Conservation (phyloP, 768 basidiomycete genomes). For the Amanita pallidorosea region DNA sequence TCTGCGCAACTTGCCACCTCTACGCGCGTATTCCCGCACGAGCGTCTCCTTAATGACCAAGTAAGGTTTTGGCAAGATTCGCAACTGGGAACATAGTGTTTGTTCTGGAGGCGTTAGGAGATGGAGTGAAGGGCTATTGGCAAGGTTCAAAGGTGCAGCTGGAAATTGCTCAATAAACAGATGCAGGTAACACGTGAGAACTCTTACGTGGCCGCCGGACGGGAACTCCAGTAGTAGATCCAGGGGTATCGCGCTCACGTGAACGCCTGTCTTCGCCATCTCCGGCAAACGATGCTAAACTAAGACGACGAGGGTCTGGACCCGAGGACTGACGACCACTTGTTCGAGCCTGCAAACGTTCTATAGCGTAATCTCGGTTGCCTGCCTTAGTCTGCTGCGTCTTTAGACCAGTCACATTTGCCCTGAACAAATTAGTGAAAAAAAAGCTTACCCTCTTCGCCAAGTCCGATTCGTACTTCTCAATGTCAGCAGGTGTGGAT, state of each 20-base stretch:
- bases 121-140: slow-evolving; percentile 83
- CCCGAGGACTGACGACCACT: slow-evolving; percentile 41
- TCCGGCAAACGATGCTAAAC: slow-evolving; percentile 22
- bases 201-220: slow-evolving; percentile 35
- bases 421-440: slow-evolving; percentile 2
- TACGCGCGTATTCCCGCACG: slow-evolving; percentile 84
- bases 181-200: neutral
- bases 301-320: slow-evolving; percentile 41
- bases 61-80: slow-evolving; percentile 92
- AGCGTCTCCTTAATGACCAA: slow-evolving; percentile 93
- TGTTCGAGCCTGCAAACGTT: slow-evolving; percentile 41
- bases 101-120: slow-evolving; percentile 86
- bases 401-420: slow-evolving; percentile 21
- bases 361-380: slow-evolving; percentile 41
- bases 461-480: slow-evolving; percentile 75
- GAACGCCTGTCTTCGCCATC: slow-evolving; percentile 46
- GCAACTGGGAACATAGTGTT: slow-evolving; percentile 75
- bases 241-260: slow-evolving; percentile 44
- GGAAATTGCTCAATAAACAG: slow-evolving; percentile 2
- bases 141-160: slow-evolving; percentile 73
- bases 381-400: slow-evolving; percentile 48
- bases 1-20: slow-evolving; percentile 79
- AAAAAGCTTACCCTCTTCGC: slow-evolving; percentile 52
- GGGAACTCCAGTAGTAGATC: slow-evolving; percentile 23
- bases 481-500: slow-evolving; percentile 77